Percentiles rank a stretch among this genome's conserved stretches.
These are phyloP conservation scores for Mortierella sp. DNA, from an alignment of 371 early-diverging fungal species.

Conservation along the genomic window DNA sequence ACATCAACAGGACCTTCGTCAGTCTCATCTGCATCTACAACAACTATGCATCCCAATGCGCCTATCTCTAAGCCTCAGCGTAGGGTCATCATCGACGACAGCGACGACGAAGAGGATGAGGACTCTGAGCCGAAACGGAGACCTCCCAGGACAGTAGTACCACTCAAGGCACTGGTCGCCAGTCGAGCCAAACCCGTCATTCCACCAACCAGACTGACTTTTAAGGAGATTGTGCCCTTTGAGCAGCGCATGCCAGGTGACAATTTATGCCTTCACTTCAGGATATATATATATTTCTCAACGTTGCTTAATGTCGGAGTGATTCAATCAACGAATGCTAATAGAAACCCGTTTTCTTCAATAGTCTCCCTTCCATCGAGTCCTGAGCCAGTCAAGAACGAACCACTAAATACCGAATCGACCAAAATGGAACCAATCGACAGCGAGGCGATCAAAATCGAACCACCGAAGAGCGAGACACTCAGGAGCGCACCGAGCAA, in stretches of 20 bases:
- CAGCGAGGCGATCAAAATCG: background rate
- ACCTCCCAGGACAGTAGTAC: background rate
- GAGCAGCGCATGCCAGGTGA: constrained; percentile 47
- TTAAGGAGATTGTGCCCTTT: constrained; percentile 16
- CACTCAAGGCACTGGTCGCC: background rate
- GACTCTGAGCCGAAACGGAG: background rate
- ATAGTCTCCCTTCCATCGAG: constrained; percentile 4
- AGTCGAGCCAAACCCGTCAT: background rate
- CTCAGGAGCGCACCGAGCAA: background rate
- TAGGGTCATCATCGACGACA: constrained; percentile 25
- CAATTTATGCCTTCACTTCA: too few relatives aligned
- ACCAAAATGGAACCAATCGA: background rate
- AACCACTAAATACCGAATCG: too few relatives aligned
- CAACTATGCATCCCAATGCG: background rate
- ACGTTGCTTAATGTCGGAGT: background rate
- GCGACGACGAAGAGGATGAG: constrained; percentile 12
- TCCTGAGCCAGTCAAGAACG: background rate
- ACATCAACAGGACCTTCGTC: background rate
- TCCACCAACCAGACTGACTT: background rate
- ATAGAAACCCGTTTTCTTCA: background rate
- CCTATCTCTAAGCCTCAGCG: constrained; percentile 4
- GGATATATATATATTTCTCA: too few relatives aligned
- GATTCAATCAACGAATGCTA: background rate
- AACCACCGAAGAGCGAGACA: background rate
- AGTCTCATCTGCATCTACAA: background rate